Base-by-base conservation (phyloP, 2,329 filamentous ascomycete species). In the Neofusicoccum sp. region DNA sequence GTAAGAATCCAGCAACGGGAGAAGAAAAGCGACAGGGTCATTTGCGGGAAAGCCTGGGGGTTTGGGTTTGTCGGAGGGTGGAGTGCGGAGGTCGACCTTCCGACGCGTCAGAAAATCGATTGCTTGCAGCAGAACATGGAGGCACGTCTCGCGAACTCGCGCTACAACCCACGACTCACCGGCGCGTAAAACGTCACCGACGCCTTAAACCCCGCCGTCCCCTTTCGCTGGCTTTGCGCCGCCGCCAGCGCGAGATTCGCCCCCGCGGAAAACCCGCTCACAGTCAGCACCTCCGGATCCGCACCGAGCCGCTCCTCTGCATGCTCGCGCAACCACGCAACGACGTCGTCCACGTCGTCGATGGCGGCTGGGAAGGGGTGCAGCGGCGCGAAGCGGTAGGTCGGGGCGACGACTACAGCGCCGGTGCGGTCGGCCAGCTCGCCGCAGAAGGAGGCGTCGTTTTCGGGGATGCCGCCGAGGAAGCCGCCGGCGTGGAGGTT, bases 401-500 rank as follows among this genome's bases (percentile, higher is more conserved):
- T 71, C 1, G 74, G 70, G 6, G 70, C 73, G 4, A 79, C 65
- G 1, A 78, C 75, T 6, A 79, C 74, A 2, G 79, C 79, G 1
- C 77, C 80, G 0, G 79, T 81, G 41, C 74, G 67, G 14, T 70
- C 65, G 1, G 76, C 76, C 1, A 82, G 64, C 4, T 68, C 64
- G 1, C 70, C 63, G 62, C 77, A 76, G 59, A 78, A 79, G 0
- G 66, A 59, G 1, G 73, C 74, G 29, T 75, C 69, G 5, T 73
- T 69, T 52, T 82, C 81, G 1, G 80, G 73, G 1, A 80, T 64
- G 22, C 78, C 81, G 29, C 77, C 78, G 11, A 83, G 67, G 68
- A 81, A 82, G 16, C 67, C 79, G 3, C 80, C 80, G 31, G 76
- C 74, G 63, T 83, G 80, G 37, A 80, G 73, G 60, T 81, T 74